Evolutionary conservation across 2,329 filamentous ascomycete genomes (phyloP), one percentile per base, ranked within the genome.

Genomic region (Chaetoscypha palmicola): DNA sequence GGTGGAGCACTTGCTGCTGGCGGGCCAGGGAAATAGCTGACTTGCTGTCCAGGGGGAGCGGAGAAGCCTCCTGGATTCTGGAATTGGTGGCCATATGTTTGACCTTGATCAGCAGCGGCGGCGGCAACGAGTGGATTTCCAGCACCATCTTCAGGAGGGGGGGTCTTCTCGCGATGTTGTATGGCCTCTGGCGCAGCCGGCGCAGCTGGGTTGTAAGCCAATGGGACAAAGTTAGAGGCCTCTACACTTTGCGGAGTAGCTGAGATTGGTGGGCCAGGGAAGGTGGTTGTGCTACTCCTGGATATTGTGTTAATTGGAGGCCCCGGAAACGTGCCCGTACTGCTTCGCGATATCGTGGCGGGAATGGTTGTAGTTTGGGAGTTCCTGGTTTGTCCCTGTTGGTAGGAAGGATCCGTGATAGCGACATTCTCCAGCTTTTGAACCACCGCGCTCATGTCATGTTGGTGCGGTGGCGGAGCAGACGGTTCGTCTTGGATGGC

Each of bases 181-280:
- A 89, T 79, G 17, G 76, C 71, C 60, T 89, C 85, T 1, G 84
- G 83, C 0, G 83, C 82, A 0, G 82, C 72, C 3, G 86, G 86
- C 1, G 85, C 84, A 1, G 86, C 85, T 2, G 86, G 86, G 59
- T 90, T 90, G 60, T 90, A 90, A 2, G 83, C 76, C 67, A 86
- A 79, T 0, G 82, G 81, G 5, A 66, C 70, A 53, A 80, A 82
- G 55, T 58, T 71, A 24, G 67, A 56, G n/a, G 68, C 63, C 46
- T 62, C 61, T 24, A 52, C 48, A 42, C 49, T 55, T 38, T 52
- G 47, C 14, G 57, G 57, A 63, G 66, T 46, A 60, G 64, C 34
- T 62, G 64, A 51, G 58, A 62, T 46, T 14, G 60, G 60, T 26
- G 59, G 58, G 5, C 56, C 55, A 22, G 58, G 49, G 24, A 62